phyloP scores from a whole-genome alignment of 2,329 filamentous ascomycete genomes.

The Aureobasidium subglaciale region DNA sequence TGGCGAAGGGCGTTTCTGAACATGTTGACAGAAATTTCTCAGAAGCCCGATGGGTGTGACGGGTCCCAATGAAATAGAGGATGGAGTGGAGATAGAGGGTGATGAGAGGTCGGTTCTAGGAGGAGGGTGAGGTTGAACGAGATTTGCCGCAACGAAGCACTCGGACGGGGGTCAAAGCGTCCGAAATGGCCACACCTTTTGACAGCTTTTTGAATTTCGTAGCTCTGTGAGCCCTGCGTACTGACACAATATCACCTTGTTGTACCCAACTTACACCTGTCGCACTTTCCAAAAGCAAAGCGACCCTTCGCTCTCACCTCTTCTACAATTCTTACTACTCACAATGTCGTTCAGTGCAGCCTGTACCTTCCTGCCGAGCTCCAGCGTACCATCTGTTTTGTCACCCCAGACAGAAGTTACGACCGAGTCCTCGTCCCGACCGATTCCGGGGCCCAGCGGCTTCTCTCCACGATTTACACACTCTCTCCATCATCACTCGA shows the following conservation, averaged over 20 bases:
- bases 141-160: slow-evolving; percentile 13
- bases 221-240: neutral
- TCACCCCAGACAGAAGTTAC: slow-evolving; percentile 3
- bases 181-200: slow-evolving; percentile 5
- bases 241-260: neutral
- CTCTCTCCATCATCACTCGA: neutral
- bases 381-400: slow-evolving; percentile 8
- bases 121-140: slow-evolving; percentile 16
- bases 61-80: slow-evolving; percentile 16
- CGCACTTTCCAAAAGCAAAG: neutral
- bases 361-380: neutral
- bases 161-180: neutral
- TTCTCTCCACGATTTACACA: slow-evolving; percentile 5
- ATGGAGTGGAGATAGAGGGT: slow-evolving; percentile 19
- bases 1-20: slow-evolving; percentile 98
- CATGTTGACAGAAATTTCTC: slow-evolving; percentile 52
- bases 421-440: slow-evolving; percentile 10
- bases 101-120: slow-evolving; percentile 15
- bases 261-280: neutral
- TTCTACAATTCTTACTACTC: neutral
- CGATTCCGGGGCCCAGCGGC: slow-evolving; percentile 1
- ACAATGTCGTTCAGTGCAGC: neutral
- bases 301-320: neutral
- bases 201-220: slow-evolving; percentile 14
- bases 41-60: slow-evolving; percentile 18